These are phyloP conservation scores for Rosellinia necatrix DNA, from an alignment of 2,329 filamentous ascomycete species.

Conservation along the genomic window DNA sequence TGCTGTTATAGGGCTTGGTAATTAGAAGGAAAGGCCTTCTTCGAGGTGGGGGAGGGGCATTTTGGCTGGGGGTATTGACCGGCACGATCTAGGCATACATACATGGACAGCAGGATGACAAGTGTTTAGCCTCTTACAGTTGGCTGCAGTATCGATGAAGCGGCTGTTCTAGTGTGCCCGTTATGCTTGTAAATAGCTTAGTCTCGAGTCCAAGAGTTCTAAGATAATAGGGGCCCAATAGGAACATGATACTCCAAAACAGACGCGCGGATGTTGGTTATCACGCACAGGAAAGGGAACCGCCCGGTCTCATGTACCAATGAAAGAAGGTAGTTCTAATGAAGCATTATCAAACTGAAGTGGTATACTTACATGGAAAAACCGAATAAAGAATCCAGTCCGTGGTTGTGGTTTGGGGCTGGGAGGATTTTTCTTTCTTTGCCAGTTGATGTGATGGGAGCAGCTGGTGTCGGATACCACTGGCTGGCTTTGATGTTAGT, in stretches of 20 bases:
- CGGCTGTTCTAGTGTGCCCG: conserved; percentile 24
- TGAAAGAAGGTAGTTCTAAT: not conserved
- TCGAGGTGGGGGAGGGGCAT: not conserved
- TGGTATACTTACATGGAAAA: no score
- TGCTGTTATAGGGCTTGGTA: not conserved
- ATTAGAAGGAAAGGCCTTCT: not conserved
- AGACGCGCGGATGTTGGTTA: conserved; percentile 34
- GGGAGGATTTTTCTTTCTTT: no score
- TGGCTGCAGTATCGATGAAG: conserved; percentile 26
- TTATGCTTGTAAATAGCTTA: conserved; percentile 30
- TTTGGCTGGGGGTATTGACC: no score
- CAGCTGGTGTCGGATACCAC: no score
- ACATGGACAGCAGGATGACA: not conserved
- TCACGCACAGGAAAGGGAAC: conserved; percentile 9
- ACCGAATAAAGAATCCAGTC: no score
- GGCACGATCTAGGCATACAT: conserved; percentile 5
- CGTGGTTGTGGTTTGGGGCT: no score
- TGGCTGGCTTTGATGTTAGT: no score
- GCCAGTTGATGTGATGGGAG: no score
- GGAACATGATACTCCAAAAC: conserved; percentile 21
- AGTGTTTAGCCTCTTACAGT: conserved; percentile 16
- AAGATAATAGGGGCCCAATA: conserved; percentile 20
- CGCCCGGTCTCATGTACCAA: not conserved
- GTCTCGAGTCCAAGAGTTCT: conserved; percentile 4
- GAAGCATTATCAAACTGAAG: not conserved